Conservation (phyloP, 257 asterid genomes). For the Rehmannia glutinosa region DNA sequence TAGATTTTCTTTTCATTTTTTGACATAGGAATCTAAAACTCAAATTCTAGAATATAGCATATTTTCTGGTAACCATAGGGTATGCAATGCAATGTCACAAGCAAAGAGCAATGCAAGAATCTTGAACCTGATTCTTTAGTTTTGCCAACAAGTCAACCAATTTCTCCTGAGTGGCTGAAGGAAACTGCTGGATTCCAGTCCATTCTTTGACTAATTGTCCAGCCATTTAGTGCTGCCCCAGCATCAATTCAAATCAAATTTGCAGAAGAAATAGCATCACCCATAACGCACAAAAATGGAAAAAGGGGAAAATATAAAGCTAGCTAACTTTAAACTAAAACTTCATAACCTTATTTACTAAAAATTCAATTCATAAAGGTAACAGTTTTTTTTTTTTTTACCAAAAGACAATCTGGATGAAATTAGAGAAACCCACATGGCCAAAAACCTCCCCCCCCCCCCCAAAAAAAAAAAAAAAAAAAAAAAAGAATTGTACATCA, state of each 20-base stretch:
- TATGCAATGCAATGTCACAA: not conserved
- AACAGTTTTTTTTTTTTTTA: not conserved
- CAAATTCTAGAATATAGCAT: not conserved
- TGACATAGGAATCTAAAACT: not conserved
- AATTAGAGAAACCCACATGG: constrained; percentile 10
- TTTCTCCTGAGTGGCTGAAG: constrained; percentile 85
- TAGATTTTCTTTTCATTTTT: not conserved
- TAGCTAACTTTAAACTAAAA: not conserved
- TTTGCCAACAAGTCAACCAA: constrained; percentile 76
- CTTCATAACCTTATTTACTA: not conserved
- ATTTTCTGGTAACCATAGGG: not conserved
- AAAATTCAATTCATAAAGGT: not conserved
- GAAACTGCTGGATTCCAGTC: constrained; percentile 87
- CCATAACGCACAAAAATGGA: not conserved
- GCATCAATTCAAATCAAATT: not conserved
- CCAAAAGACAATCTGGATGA: not conserved
- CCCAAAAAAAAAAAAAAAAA: not conserved
- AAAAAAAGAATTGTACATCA: not conserved
- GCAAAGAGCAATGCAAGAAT: not conserved
- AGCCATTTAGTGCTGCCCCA: constrained; percentile 55
- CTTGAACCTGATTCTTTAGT: constrained; percentile 64
- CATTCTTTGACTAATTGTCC: constrained; percentile 75
- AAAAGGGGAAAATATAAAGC: not conserved
- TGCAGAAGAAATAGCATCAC: not conserved
- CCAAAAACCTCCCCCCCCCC: not conserved